Evolutionary conservation across 495 filamentous ascomycete genomes (phyloP).

Genomic region (Mycothermus thermophilus): DNA sequence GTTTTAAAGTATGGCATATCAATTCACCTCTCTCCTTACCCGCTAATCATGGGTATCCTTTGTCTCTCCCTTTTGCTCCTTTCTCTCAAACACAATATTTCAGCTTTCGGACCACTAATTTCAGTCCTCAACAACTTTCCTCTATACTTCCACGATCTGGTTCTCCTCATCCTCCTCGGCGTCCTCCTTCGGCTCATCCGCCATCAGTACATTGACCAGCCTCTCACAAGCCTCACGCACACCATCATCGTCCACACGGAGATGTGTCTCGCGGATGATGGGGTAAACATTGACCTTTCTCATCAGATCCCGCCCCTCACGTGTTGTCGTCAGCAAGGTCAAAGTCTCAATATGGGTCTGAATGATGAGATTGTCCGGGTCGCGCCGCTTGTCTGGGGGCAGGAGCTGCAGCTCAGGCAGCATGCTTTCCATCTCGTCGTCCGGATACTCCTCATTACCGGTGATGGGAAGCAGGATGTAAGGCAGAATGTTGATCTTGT

Average conservation of each 20-base stretch:
- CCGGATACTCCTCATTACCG: conserved; percentile 47
- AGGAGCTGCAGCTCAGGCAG: conserved; percentile 77
- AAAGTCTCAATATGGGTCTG: conserved; percentile 81
- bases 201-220: conserved; percentile 83
- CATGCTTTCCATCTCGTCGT: conserved; percentile 67
- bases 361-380: conserved; percentile 59
- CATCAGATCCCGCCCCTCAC: conserved; percentile 57
- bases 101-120: too few relatives aligned
- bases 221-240: conserved; percentile 79
- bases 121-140: too few relatives aligned
- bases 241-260: conserved; percentile 61
- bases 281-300: conserved; percentile 72
- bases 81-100: too few relatives aligned
- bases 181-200: conserved; percentile 52
- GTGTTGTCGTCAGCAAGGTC: conserved; percentile 65
- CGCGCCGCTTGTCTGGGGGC: conserved; percentile 73
- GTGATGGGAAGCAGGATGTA: conserved; percentile 64
- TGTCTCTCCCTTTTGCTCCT: too few relatives aligned
- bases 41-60: too few relatives aligned
- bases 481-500: conserved; percentile 65
- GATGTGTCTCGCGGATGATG: conserved; percentile 74
- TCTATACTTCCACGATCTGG: conserved; percentile 33
- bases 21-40: too few relatives aligned
- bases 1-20: too few relatives aligned
- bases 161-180: conserved; percentile 26